Conservation (phyloP, 2,329 filamentous ascomycete species). For the Cercospora citrullina region DNA sequence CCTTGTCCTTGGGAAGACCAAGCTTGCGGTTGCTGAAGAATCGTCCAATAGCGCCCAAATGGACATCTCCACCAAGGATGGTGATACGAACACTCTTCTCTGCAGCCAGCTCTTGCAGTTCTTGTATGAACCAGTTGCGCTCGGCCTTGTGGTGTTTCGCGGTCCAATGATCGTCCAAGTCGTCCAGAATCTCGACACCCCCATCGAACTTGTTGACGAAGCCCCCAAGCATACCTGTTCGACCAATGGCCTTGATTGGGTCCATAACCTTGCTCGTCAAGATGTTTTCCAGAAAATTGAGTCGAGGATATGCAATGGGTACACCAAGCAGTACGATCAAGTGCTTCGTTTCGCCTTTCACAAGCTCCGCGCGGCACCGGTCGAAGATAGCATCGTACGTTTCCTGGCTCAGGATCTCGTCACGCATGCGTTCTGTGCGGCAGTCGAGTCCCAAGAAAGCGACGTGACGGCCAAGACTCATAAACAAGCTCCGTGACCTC, state of each 20-base stretch:
- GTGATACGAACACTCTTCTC: constrained; percentile 91
- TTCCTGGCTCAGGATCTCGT: constrained; percentile 75
- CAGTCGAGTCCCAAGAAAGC: constrained; percentile 86
- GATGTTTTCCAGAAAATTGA: constrained; percentile 63
- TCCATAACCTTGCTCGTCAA: constrained; percentile 84
- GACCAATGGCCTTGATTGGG: constrained; percentile 83
- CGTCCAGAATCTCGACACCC: constrained; percentile 86
- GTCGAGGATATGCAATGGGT: constrained; percentile 49
- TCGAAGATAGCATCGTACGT: constrained; percentile 88
- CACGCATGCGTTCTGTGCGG: constrained; percentile 82
- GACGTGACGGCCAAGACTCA: constrained; percentile 76
- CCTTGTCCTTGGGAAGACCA: constrained; percentile 74
- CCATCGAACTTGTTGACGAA: constrained; percentile 89
- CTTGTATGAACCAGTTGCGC: constrained; percentile 80
- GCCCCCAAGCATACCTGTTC: constrained; percentile 73
- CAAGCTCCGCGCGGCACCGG: constrained; percentile 76
- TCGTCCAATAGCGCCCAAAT: constrained; percentile 86
- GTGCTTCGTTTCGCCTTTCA: constrained; percentile 83
- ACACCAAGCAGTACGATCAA: constrained; percentile 84
- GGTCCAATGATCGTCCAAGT: constrained; percentile 96
- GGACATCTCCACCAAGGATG: constrained; percentile 90
- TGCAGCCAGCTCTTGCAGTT: constrained; percentile 88
- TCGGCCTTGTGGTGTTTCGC: constrained; percentile 92
- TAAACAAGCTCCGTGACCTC: constrained; percentile 79
- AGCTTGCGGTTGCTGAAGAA: constrained; percentile 92